phyloP scores from a whole-genome alignment of 345 rosid species.

The Microthlaspi erraticum region DNA sequence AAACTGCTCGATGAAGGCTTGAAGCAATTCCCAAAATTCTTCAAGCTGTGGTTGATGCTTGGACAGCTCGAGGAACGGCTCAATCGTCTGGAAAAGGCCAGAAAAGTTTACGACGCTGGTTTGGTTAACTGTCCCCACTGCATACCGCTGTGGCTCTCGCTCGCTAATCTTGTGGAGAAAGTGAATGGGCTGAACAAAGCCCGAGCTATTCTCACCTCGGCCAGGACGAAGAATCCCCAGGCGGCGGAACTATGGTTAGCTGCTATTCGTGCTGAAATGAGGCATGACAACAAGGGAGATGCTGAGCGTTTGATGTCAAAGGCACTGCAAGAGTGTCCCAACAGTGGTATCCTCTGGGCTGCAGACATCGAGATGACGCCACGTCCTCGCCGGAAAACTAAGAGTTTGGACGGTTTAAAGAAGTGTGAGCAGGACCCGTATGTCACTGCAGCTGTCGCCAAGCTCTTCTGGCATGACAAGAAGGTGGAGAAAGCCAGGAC shows the following conservation, averaged over 20 bases:
- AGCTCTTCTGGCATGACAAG: slow-evolving; percentile 89
- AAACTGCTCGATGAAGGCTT: slow-evolving; percentile 81
- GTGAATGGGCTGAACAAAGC: slow-evolving; percentile 77
- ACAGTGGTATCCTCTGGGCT: slow-evolving; percentile 92
- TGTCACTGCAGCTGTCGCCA: slow-evolving; percentile 82
- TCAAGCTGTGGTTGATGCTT: slow-evolving; percentile 91
- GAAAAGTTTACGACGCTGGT: slow-evolving; percentile 69
- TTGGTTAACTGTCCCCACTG: slow-evolving; percentile 68
- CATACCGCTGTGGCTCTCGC: slow-evolving; percentile 80
- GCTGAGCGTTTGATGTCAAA: slow-evolving; percentile 88
- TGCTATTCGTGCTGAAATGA: slow-evolving; percentile 77
- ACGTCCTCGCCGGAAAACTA: slow-evolving; percentile 73
- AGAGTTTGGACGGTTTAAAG: slow-evolving; percentile 77
- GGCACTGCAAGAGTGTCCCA: slow-evolving; percentile 94
- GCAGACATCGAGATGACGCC: slow-evolving; percentile 84
- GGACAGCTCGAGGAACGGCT: slow-evolving; percentile 95
- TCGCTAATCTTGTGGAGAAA: slow-evolving; percentile 79
- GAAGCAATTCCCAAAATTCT: slow-evolving; percentile 79
- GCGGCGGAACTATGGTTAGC: slow-evolving; percentile 90
- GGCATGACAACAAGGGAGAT: slow-evolving; percentile 80
- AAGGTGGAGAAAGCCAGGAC: slow-evolving; percentile 89
- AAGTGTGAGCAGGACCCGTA: slow-evolving; percentile 85
- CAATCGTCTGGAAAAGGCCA: slow-evolving; percentile 62
- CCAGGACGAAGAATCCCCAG: slow-evolving; percentile 83
- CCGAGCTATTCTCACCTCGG: slow-evolving; percentile 79